Base-by-base conservation (phyloP, 2,329 filamentous ascomycete species). In the Hypoxylon sp. region DNA sequence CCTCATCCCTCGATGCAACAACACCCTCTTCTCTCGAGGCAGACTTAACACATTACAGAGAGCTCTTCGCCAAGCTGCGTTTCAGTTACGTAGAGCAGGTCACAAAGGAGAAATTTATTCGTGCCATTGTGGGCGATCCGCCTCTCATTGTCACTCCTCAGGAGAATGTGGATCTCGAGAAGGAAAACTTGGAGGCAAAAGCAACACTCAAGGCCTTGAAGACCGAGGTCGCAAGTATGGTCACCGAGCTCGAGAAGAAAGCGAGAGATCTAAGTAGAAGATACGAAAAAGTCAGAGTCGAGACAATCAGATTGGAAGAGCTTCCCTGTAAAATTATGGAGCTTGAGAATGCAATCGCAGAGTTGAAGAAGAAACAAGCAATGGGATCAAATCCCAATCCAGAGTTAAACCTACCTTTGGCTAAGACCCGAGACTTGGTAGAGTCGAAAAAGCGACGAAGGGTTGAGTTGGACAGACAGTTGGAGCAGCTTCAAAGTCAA, bases 41-140 rank as follows among this genome's bases (percentile, higher is more conserved):
- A 27, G 95, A 98, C 78, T 84, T 98, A 27, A 84, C 86, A 29
- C 94, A 98, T 79, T 97, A 98, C 82, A 93, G 92, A 81, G 94
- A 97, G 80, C 87, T 98, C 19, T 99, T 98, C 80, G 91, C 93
- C 43, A 98, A 99, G 81, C 86, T 98, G 39, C 93, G 95, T 72
- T 98, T 98, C 83, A 96, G 92, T 70, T 98, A 98, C 80, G 91
- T 97, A 73, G 96, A 99, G 80, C 96, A 98, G 83, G 94, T 98
- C 68, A 98, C 95, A 46, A 99, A 98, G 81, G 96, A 99, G 78
- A 97, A 97, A 75, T 98, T 97, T 79, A 90, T 99, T 58, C 92
- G 94, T 71, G 90, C 92, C 69, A 96, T 98, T 72, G 93, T 96
- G 14, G 93, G 93, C 68, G 92, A 97, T 68, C 93, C 94, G 51